phyloP scores from a whole-genome alignment of 2,329 filamentous ascomycete genomes.

The Didymella pomorum region DNA sequence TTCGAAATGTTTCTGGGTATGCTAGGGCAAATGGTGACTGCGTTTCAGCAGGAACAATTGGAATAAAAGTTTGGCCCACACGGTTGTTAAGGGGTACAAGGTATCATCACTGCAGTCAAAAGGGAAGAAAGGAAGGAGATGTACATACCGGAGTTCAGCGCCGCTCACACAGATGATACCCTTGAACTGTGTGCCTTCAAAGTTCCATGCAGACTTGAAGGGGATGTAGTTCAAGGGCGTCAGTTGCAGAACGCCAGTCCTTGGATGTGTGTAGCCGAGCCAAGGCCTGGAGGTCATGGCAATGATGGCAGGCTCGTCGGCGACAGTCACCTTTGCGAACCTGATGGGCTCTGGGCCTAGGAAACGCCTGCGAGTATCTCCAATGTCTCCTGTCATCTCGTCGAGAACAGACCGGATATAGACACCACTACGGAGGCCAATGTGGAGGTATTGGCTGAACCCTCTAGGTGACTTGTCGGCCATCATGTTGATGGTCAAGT shows the following conservation, averaged over 20 bases:
- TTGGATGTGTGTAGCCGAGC: constrained; percentile 90
- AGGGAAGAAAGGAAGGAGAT: constrained; percentile 39
- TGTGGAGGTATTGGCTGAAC: constrained; percentile 90
- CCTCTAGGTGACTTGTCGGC: constrained; percentile 89
- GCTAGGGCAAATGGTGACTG: constrained; percentile 21
- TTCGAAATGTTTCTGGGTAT: neutral
- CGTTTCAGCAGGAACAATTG: constrained; percentile 98
- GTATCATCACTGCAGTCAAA: constrained; percentile 67
- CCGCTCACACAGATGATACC: constrained; percentile 94
- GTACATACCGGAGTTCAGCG: constrained; percentile 80
- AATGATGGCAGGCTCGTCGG: constrained; percentile 83
- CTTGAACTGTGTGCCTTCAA: constrained; percentile 93
- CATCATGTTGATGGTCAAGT: constrained; percentile 93
- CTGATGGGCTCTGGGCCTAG: constrained; percentile 89
- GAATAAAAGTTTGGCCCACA: constrained; percentile 62
- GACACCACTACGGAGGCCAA: constrained; percentile 92
- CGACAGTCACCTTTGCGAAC: constrained; percentile 88
- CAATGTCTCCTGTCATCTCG: constrained; percentile 93
- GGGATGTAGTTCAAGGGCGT: constrained; percentile 89
- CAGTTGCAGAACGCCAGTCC: constrained; percentile 87
- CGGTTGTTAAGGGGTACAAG: constrained; percentile 56
- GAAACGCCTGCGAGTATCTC: constrained; percentile 93
- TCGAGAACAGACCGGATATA: constrained; percentile 95
- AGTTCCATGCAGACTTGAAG: constrained; percentile 94
- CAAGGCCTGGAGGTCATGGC: constrained; percentile 93